A percentile compares a stretch with the other conserved stretches of the same genome.
Conservation (phyloP, 2,329 filamentous ascomycete species). For the Clonostachys rhizophaga region DNA sequence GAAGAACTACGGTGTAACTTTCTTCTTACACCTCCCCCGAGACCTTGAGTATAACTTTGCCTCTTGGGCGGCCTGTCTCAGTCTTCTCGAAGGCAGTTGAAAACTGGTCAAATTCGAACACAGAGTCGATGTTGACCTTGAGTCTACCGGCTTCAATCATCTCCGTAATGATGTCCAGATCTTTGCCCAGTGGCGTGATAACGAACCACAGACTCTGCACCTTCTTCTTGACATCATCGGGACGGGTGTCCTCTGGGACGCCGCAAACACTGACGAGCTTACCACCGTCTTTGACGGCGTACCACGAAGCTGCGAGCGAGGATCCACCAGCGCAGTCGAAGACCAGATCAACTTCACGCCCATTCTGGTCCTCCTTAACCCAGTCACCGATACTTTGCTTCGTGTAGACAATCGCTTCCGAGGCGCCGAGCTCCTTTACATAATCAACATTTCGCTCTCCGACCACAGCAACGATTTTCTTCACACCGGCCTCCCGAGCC, state of each 20-base stretch:
- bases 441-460: slow-evolving; percentile 17
- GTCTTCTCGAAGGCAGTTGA: slow-evolving; percentile 28
- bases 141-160: slow-evolving; percentile 23
- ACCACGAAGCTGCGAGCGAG: slow-evolving; percentile 22
- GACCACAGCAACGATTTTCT: slow-evolving; percentile 25
- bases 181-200: slow-evolving; percentile 25
- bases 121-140: slow-evolving; percentile 28
- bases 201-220: slow-evolving; percentile 26
- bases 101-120: slow-evolving; percentile 29
- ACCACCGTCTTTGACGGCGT: slow-evolving; percentile 24
- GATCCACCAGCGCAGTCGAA: slow-evolving; percentile 29
- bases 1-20: too few relatives aligned
- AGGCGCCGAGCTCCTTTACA: slow-evolving; percentile 20
- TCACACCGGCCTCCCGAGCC: slow-evolving; percentile 23
- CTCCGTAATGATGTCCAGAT: slow-evolving; percentile 23
- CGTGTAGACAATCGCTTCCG: slow-evolving; percentile 28
- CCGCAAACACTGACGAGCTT: slow-evolving; percentile 23
- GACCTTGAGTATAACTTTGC: slow-evolving; percentile 32
- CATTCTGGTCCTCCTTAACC: slow-evolving; percentile 15
- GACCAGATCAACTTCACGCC: slow-evolving; percentile 22
- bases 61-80: slow-evolving; percentile 23
- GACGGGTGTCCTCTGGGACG: slow-evolving; percentile 19
- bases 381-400: slow-evolving; percentile 19
- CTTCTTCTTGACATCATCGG: slow-evolving; percentile 18
- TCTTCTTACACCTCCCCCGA: not conserved